A percentile compares a stretch with the other conserved stretches of the same genome.
phyloP scores from a whole-genome alignment of 2,329 filamentous ascomycete species.

The Lasiodiplodia gonubiensis region DNA sequence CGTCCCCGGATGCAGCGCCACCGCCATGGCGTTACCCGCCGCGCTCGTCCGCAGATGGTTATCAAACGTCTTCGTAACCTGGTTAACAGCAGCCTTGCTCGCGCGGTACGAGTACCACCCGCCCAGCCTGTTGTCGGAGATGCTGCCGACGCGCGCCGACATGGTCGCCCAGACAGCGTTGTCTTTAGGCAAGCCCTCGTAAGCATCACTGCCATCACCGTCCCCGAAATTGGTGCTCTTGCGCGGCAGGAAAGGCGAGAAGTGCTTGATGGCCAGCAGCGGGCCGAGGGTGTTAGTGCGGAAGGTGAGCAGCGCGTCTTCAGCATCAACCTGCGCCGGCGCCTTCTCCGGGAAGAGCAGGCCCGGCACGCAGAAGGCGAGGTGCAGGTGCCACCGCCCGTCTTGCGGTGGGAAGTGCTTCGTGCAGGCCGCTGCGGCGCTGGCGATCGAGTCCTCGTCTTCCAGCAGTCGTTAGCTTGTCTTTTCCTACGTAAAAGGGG shows the following conservation, averaged over 20 bases:
- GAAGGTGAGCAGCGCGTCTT: slow-evolving; percentile 70
- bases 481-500: neutral
- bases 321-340: slow-evolving; percentile 67
- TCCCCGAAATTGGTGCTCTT: slow-evolving; percentile 51
- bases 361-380: slow-evolving; percentile 73
- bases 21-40: slow-evolving; percentile 67
- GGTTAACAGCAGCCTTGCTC: slow-evolving; percentile 76
- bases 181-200: slow-evolving; percentile 45
- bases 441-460: slow-evolving; percentile 68
- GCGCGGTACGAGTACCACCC: slow-evolving; percentile 85
- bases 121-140: slow-evolving; percentile 72
- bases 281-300: slow-evolving; percentile 76
- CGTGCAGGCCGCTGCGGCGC: slow-evolving; percentile 61
- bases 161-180: slow-evolving; percentile 74
- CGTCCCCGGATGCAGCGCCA: slow-evolving; percentile 80
- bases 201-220: slow-evolving; percentile 30
- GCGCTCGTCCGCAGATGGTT: slow-evolving; percentile 64
- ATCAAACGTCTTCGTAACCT: slow-evolving; percentile 74
- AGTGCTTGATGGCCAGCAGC: slow-evolving; percentile 77
- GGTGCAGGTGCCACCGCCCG: slow-evolving; percentile 55
- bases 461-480: neutral
- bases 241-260: slow-evolving; percentile 70
- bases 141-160: slow-evolving; percentile 78
- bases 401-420: slow-evolving; percentile 55
- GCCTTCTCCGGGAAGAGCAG: slow-evolving; percentile 76